phyloP scores from a whole-genome alignment of 1,139 yeast species.

The Torulaspora globosa region DNA sequence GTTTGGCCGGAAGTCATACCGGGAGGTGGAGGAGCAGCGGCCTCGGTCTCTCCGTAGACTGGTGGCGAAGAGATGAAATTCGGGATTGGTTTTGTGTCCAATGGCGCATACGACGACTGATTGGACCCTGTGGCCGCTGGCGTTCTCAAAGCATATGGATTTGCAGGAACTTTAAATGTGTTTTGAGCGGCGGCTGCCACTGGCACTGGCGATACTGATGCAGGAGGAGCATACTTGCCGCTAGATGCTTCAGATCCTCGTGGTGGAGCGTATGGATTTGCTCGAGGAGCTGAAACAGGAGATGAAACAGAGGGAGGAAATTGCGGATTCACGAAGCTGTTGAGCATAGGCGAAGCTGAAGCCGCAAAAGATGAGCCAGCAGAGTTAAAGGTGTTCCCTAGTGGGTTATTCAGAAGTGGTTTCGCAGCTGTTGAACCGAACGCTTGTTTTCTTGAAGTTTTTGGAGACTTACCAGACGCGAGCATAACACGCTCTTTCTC shows the following conservation, averaged over 20 bases:
- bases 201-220: constrained; percentile 26
- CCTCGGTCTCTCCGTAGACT: constrained; percentile 3
- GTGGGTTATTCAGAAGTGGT: constrained; percentile 4
- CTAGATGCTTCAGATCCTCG: constrained; percentile 1
- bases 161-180: constrained; percentile 28
- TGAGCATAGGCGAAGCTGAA: neutral
- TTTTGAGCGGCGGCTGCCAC: constrained; percentile 16
- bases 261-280: constrained; percentile 8
- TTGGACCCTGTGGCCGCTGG: constrained; percentile 31
- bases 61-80: constrained; percentile 17
- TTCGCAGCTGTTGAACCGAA: constrained; percentile 6
- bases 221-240: constrained; percentile 40
- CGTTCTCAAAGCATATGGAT: constrained; percentile 40
- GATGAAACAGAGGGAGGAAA: constrained; percentile 5
- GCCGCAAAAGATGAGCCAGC: constrained; percentile 8
- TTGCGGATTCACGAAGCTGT: constrained; percentile 7
- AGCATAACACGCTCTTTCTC: constrained; percentile 77
- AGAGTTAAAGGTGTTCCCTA: constrained; percentile 1
- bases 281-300: constrained; percentile 1
- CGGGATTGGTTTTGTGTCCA: constrained; percentile 18
- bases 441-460: constrained; percentile 10
- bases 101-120: constrained; percentile 15
- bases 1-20: constrained; percentile 35
- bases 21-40: constrained; percentile 20
- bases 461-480: constrained; percentile 44